Conservation (phyloP, 495 filamentous ascomycete genomes). For the Aspergillus baeticus region DNA sequence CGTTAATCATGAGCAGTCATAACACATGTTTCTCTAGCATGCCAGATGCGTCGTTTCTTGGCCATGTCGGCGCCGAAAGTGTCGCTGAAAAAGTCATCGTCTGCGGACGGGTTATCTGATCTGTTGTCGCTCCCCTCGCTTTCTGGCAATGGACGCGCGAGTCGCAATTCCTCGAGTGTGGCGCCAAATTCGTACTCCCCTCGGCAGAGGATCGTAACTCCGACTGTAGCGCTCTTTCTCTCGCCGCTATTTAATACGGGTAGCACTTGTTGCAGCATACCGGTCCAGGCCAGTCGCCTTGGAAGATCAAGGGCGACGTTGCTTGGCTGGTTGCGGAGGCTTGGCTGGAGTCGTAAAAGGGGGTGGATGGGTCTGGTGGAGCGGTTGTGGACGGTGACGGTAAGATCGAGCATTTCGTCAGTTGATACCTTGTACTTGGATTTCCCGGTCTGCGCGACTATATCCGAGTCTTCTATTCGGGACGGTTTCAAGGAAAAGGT, state of each 20-base stretch:
- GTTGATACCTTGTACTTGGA: conserved; percentile 58
- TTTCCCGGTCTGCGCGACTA: conserved; percentile 41
- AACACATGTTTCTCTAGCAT: conserved; percentile 62
- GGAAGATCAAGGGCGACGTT: conserved; percentile 78
- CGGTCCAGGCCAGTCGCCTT: conserved; percentile 81
- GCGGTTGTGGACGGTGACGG: conserved; percentile 68
- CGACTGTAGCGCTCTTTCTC: conserved; percentile 55
- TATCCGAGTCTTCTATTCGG: neutral
- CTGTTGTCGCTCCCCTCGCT: conserved; percentile 10
- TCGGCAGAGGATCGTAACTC: conserved; percentile 68
- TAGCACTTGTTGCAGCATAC: conserved; percentile 73
- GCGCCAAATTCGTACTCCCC: conserved; percentile 83
- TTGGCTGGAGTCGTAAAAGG: conserved; percentile 73
- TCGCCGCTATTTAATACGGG: conserved; percentile 57
- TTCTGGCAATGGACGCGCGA: conserved; percentile 24
- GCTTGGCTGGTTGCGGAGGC: conserved; percentile 69
- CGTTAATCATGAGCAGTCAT: conserved; percentile 51
- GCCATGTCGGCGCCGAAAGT: conserved; percentile 55
- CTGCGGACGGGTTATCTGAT: conserved; percentile 21
- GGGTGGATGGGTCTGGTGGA: conserved; percentile 65
- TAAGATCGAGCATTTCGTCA: conserved; percentile 70
- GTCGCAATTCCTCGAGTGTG: conserved; percentile 73
- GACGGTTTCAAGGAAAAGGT: conserved; percentile 52
- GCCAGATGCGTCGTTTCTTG: conserved; percentile 70
- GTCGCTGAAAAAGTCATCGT: conserved; percentile 48